Evolutionary conservation across 2,329 filamentous ascomycete genomes (phyloP), one percentile per base, ranked within the genome.

Genomic region (Stenocarpella maydis): DNA sequence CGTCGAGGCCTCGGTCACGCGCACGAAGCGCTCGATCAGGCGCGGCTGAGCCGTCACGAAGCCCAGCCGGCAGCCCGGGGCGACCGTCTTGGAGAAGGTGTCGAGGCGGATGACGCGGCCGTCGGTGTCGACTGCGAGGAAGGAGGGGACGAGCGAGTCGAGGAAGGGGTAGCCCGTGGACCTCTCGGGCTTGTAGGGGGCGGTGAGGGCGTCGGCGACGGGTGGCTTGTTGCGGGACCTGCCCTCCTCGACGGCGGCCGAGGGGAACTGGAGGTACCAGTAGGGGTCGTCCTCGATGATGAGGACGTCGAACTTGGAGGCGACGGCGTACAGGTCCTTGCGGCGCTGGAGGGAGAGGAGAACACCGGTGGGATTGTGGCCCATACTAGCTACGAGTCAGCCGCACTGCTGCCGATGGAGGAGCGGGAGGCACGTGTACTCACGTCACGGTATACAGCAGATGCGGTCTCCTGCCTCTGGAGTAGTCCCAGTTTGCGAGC

Each of bases 271-370:
- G 10, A 98, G 85, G 79, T 96, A 95, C 93, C 94, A 98, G 82
- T 98, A 98, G 7, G 95, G 95, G 72, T 98, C 95, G 75, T 98
- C 95, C 80, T 98, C 95, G 71, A 97, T 82, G 73, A 98, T 97
- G 75, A 98, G 88, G 72, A 98, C 87, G 79, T 98, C 94, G 81
- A 93, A 97, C 77, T 91, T 88, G 78, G 90, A 90, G 80, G 92
- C 96, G 17, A 98, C 78, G 21, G 86, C 88, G 77, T 98, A 98
- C 34, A 98, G 86, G 64, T 94, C 90, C 75, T 88, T 91, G 67
- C 93, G 88, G 49, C 95, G 89, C 75, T 91, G 82, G 12, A 96
- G 78, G 3, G 92, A 90, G 2, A 97, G 84, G 3, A 92, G 89
- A 39, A 91, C 90, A 37, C 92, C 91, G 0, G 94, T 97, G 2